Evolutionary conservation across 2,329 filamentous ascomycete species (phyloP).

Genomic region (Sporothrix humicola): DNA sequence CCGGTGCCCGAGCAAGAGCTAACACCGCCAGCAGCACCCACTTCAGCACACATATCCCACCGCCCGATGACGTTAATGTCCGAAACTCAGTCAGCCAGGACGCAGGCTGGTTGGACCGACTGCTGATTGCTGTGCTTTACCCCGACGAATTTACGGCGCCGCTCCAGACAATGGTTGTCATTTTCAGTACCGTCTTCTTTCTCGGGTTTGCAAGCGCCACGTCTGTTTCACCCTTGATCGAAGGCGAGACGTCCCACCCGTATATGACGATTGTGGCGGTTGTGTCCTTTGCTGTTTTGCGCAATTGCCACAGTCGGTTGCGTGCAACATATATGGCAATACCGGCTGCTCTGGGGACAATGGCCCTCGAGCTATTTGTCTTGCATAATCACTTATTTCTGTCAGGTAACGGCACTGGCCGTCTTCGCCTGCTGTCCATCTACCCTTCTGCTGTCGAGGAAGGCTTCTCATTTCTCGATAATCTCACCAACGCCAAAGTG

Average conservation of each 20-base stretch:
- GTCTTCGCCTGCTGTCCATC: slow-evolving; percentile 47
- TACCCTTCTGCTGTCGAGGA: slow-evolving; percentile 12
- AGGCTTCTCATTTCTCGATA: not conserved
- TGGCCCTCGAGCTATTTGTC: slow-evolving; percentile 64
- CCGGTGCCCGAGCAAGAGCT: not conserved
- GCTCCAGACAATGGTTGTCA: slow-evolving; percentile 49
- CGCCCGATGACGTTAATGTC: not conserved
- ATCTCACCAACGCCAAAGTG: not conserved
- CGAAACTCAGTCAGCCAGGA: slow-evolving; percentile 19
- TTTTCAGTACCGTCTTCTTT: slow-evolving; percentile 41
- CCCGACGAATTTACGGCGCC: slow-evolving; percentile 45
- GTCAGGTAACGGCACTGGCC: slow-evolving; percentile 60
- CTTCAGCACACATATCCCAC: not conserved
- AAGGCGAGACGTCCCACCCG: slow-evolving; percentile 43
- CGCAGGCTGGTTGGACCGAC: slow-evolving; percentile 30
- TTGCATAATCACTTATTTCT: slow-evolving; percentile 68
- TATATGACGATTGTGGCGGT: slow-evolving; percentile 59
- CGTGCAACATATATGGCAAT: slow-evolving; percentile 52
- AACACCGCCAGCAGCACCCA: not conserved
- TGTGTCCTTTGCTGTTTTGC: slow-evolving; percentile 56
- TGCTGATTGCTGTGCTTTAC: slow-evolving; percentile 32
- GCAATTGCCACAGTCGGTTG: slow-evolving; percentile 53
- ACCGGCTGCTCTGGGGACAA: slow-evolving; percentile 61
- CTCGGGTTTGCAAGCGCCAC: slow-evolving; percentile 46
- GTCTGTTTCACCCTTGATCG: not conserved